Conservation (phyloP, 2,329 filamentous ascomycete genomes). For the Thielaviopsis populi region DNA sequence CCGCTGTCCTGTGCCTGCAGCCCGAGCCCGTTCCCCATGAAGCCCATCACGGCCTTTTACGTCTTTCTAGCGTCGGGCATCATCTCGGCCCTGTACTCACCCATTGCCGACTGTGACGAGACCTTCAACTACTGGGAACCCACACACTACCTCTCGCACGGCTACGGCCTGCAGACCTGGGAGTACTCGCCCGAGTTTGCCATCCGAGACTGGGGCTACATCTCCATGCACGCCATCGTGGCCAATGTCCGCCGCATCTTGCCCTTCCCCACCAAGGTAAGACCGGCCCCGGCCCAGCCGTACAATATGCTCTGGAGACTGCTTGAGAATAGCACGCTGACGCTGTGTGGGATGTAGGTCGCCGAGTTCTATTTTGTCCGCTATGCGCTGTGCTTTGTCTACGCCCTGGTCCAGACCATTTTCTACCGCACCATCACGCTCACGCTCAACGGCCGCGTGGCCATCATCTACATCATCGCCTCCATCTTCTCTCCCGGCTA, state of each 20-base stretch:
- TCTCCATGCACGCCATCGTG: slow-evolving; percentile 60
- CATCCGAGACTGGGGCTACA: slow-evolving; percentile 90
- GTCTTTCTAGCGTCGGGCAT: slow-evolving; percentile 60
- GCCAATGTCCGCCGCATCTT: slow-evolving; percentile 52
- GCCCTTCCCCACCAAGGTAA: slow-evolving; percentile 44
- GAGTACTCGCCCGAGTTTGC: slow-evolving; percentile 93
- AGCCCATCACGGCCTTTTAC: slow-evolving; percentile 65
- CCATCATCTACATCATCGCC: slow-evolving; percentile 66
- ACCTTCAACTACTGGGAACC: slow-evolving; percentile 99
- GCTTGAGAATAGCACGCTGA: neutral
- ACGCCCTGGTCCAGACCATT: slow-evolving; percentile 67
- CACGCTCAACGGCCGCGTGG: slow-evolving; percentile 68
- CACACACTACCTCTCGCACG: slow-evolving; percentile 82
- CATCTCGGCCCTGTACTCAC: slow-evolving; percentile 65
- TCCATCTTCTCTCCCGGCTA: slow-evolving; percentile 73
- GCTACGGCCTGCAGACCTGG: slow-evolving; percentile 93
- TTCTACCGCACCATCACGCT: slow-evolving; percentile 65
- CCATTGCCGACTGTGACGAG: slow-evolving; percentile 96
- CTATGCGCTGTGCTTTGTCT: slow-evolving; percentile 55
- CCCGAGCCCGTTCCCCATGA: slow-evolving; percentile 33
- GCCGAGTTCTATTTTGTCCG: slow-evolving; percentile 82
- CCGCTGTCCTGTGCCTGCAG: neutral
- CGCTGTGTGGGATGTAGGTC: slow-evolving; percentile 26
- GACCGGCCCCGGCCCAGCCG: neutral
- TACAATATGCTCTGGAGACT: too few relatives aligned